Evolutionary conservation across 2,329 filamentous ascomycete genomes (phyloP).

Genomic region (Nothomitra cinnamomea): DNA sequence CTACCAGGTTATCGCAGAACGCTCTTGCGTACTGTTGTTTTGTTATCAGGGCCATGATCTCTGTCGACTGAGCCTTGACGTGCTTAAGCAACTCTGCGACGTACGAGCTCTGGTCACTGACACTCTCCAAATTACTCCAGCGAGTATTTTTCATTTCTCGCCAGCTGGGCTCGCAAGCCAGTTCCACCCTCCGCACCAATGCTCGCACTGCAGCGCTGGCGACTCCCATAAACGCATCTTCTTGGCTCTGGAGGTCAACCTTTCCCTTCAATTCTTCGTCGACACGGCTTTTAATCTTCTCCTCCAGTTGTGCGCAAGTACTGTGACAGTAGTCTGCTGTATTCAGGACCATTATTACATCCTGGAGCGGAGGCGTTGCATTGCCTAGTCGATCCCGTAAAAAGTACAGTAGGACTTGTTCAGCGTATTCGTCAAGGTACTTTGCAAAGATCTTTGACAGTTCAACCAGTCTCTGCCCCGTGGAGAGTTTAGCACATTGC

Average conservation of each 20-base stretch:
- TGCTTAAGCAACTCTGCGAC: constrained; percentile 64
- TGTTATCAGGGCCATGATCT: constrained; percentile 59
- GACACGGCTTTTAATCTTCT: constrained; percentile 82
- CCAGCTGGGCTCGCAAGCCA: constrained; percentile 74
- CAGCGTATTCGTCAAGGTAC: constrained; percentile 88
- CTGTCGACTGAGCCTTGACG: constrained; percentile 52
- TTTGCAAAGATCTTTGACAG: constrained; percentile 73
- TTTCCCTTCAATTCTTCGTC: constrained; percentile 58
- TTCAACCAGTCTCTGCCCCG: constrained; percentile 71
- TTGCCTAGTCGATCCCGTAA: constrained; percentile 40
- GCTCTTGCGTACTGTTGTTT: constrained; percentile 91
- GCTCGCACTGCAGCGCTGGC: constrained; percentile 73
- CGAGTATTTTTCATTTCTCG: constrained; percentile 93
- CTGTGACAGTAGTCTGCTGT: constrained; percentile 95
- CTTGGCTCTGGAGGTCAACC: constrained; percentile 82
- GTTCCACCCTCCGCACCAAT: constrained; percentile 68
- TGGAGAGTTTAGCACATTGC: constrained; percentile 92
- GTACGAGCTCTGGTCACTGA: constrained; percentile 86
- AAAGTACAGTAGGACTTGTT: constrained; percentile 70
- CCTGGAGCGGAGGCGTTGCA: constrained; percentile 44
- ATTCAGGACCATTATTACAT: constrained; percentile 76
- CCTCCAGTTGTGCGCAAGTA: constrained; percentile 83
- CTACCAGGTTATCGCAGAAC: constrained; percentile 91
- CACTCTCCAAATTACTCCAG: constrained; percentile 85
- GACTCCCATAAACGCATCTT: constrained; percentile 88